These are phyloP conservation scores for Westerdykella aurantiaca DNA, from an alignment of 2,329 filamentous ascomycete species.

Conservation along the genomic window DNA sequence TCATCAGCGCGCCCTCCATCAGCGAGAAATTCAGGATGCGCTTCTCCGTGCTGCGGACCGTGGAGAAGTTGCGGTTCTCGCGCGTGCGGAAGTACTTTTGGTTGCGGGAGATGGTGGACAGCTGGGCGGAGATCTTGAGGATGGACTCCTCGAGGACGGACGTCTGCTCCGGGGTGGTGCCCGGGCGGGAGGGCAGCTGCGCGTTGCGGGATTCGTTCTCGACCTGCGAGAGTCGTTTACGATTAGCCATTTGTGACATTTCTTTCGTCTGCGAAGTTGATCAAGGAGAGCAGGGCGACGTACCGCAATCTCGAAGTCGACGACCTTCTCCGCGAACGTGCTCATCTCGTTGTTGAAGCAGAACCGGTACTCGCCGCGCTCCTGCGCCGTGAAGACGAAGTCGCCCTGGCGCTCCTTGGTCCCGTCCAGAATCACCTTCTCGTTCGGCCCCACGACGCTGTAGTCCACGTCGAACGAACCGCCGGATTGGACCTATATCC, in stretches of 20 bases:
- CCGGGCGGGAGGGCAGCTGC: conserved; percentile 80
- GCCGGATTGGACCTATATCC: conserved; percentile 81
- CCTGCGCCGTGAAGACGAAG: conserved; percentile 92
- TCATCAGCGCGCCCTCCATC: conserved; percentile 84
- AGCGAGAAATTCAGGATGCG: conserved; percentile 97
- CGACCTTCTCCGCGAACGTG: conserved; percentile 93
- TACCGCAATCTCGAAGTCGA: conserved; percentile 96
- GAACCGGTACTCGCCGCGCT: conserved; percentile 85
- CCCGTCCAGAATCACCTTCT: conserved; percentile 76
- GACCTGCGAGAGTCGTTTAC: conserved; percentile 51
- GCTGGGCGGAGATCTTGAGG: conserved; percentile 85
- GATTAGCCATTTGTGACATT: background rate
- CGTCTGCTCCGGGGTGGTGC: conserved; percentile 82
- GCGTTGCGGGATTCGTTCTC: conserved; percentile 79
- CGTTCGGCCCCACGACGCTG: conserved; percentile 72
- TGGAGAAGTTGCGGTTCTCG: conserved; percentile 98
- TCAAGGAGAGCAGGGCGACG: conserved; percentile 40
- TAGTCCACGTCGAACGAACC: conserved; percentile 98
- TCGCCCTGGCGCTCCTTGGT: conserved; percentile 92
- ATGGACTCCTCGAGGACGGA: conserved; percentile 85
- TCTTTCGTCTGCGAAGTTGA: too few relatives aligned
- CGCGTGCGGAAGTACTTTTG: conserved; percentile 99
- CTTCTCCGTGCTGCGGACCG: conserved; percentile 89
- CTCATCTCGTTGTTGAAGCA: conserved; percentile 99
- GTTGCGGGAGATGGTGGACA: conserved; percentile 91